Evolutionary conservation across 179 eudicot genomes (phyloP).

Genomic region (Heliamphora pulchella): DNA sequence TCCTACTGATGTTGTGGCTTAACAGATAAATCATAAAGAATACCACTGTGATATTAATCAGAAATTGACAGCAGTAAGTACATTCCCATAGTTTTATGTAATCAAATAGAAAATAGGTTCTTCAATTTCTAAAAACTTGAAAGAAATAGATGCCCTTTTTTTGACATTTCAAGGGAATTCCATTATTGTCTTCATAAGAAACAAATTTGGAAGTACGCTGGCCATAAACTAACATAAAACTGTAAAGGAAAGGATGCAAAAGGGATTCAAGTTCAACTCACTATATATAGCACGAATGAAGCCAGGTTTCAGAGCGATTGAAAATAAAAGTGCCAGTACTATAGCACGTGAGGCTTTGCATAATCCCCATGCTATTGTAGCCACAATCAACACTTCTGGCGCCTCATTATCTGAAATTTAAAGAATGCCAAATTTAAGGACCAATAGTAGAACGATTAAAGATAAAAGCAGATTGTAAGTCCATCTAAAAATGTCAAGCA

Average conservation of each 20-base stretch:
- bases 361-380: slow-evolving; percentile 64
- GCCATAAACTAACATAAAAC: not conserved
- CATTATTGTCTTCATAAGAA: not conserved
- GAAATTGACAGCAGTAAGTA: slow-evolving; percentile 9
- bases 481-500: slow-evolving; percentile 3
- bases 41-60: slow-evolving; percentile 41
- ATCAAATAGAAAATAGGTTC: no score
- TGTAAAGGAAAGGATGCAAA: not conserved
- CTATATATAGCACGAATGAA: slow-evolving; percentile 54
- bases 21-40: slow-evolving; percentile 56
- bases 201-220: not conserved
- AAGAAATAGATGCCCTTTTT: not conserved
- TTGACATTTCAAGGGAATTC: not conserved
- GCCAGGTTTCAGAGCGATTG: slow-evolving; percentile 58
- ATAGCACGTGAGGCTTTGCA: slow-evolving; percentile 57
- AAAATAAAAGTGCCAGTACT: slow-evolving; percentile 42
- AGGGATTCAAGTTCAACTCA: slow-evolving; percentile 26
- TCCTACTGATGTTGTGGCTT: slow-evolving; percentile 44
- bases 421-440: not conserved
- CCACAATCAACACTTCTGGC: slow-evolving; percentile 53
- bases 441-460: not conserved
- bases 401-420: slow-evolving; percentile 45
- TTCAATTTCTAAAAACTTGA: no score
- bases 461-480: not conserved
- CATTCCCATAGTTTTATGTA: not conserved